phyloP scores from a whole-genome alignment of 2,329 filamentous ascomycete genomes.

The Fusarium compactum region DNA sequence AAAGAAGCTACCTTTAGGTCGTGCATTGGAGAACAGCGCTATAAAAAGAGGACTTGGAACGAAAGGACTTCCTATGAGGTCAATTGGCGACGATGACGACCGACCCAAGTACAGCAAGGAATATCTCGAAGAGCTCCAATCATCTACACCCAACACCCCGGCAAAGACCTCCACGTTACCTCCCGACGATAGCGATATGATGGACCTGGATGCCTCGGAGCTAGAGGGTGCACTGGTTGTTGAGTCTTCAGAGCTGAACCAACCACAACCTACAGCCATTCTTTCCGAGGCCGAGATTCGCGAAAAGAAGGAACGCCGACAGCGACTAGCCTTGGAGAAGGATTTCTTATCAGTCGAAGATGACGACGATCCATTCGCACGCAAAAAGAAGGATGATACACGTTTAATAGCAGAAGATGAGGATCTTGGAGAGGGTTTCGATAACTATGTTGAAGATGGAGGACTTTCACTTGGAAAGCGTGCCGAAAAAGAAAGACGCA shows the following conservation, averaged over 20 bases:
- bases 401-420: conserved; percentile 88
- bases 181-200: conserved; percentile 62
- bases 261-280: conserved; percentile 64
- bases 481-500: conserved; percentile 78
- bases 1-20: conserved; percentile 74
- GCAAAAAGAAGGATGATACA: conserved; percentile 74
- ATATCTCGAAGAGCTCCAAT: conserved; percentile 86
- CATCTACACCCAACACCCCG: conserved; percentile 86
- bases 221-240: conserved; percentile 75
- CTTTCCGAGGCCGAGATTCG: conserved; percentile 86
- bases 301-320: conserved; percentile 90
- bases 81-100: conserved; percentile 71
- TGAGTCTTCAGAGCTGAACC: conserved; percentile 55
- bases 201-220: conserved; percentile 70
- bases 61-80: conserved; percentile 66
- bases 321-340: conserved; percentile 78
- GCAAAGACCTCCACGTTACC: conserved; percentile 66
- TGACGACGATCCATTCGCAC: conserved; percentile 59
- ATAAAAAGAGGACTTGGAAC: conserved; percentile 64
- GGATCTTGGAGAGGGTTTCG: conserved; percentile 92
- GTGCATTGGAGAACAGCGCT: conserved; percentile 75
- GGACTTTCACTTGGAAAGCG: conserved; percentile 81
- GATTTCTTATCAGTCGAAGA: conserved; percentile 75
- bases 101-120: conserved; percentile 87
- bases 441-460: conserved; percentile 89